Percentiles rank a stretch among this genome's conserved stretches.
phyloP scores from a whole-genome alignment of 306 rosid genomes.

The Boehmeria nivea region DNA sequence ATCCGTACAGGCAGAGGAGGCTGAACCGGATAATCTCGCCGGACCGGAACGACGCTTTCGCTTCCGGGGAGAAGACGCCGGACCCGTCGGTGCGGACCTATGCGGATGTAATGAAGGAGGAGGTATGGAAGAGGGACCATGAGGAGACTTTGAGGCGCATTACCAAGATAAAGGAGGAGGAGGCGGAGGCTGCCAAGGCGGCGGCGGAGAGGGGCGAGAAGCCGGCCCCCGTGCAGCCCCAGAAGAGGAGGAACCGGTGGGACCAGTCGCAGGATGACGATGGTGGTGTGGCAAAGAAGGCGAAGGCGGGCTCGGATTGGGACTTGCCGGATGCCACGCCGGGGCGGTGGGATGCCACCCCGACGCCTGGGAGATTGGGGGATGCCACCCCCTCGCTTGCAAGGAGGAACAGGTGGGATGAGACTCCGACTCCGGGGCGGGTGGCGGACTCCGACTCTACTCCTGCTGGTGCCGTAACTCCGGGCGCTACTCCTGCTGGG shows the following conservation, averaged over 20 bases:
- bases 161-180: constrained; percentile 57
- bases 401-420: constrained; percentile 77
- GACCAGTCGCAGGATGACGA: constrained; percentile 64
- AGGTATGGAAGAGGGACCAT: constrained; percentile 57
- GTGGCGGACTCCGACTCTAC: constrained; percentile 60
- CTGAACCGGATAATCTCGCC: constrained; percentile 55
- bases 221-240: constrained; percentile 20
- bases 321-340: constrained; percentile 56
- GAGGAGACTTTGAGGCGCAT: constrained; percentile 54
- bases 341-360: constrained; percentile 65
- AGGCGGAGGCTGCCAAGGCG: constrained; percentile 44
- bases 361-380: constrained; percentile 51
- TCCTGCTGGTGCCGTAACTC: constrained; percentile 59
- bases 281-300: constrained; percentile 31
- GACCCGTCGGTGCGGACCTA: constrained; percentile 59
- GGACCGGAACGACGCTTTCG: constrained; percentile 57
- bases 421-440: constrained; percentile 67
- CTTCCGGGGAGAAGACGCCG: constrained; percentile 69
- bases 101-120: constrained; percentile 62
- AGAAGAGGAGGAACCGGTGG: constrained; percentile 71
- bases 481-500: constrained; percentile 74
- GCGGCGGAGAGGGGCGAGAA: constrained; percentile 23
- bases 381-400: constrained; percentile 55
- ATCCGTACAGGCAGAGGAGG: constrained; percentile 51
- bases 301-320: constrained; percentile 48